Base-by-base conservation (phyloP, 306 rosid species). In the Rosa chinensis region DNA sequence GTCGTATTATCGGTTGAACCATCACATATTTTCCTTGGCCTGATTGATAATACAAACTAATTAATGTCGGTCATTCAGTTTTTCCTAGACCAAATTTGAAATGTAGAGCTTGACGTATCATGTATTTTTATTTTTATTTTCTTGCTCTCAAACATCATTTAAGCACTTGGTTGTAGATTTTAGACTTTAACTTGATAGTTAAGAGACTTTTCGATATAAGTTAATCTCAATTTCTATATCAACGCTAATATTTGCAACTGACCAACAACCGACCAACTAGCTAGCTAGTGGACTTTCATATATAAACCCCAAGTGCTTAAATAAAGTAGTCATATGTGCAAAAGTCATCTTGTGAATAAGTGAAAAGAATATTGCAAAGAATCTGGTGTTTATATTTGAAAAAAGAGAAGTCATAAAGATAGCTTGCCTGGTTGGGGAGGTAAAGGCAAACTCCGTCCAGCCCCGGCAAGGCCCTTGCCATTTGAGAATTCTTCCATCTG, bases 401-500 rank as follows among this genome's bases (percentile, higher is more conserved):
- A 28, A 28, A 28, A 28, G 32, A 28, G 32, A 28, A 28, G 37
- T 32, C 37, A 32, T 32, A 2, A 4, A 50, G 59, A 20, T 53
- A 53, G 43, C 79, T 64, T 79, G 74, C 94, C 92, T 85, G 56
- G 44, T 28, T 10, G 92, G 85, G 2, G 94, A 82, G 80, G 86
- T 80, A 49, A 80, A 37, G 48, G 89, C 92, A 58, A 85, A 90
- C 42, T 85, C 86, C 8, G 55, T 80, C 91, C 95, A 88, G 14
- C 75, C 78, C 20, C 17, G 39, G 0, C 7, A 13, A 17, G 69
- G 53, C 23, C 85, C 82, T 3, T 81, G 71, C 92, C 92, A 90
- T 80, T 82, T 85, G 81, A 90, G 87, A 32, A 90, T 85, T 75
- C 89, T 85, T 2, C 94, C 94, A 61, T 88, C 92, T 12, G 88